Conservation (phyloP, 257 asterid species). For the Anisodus acutangulus region DNA sequence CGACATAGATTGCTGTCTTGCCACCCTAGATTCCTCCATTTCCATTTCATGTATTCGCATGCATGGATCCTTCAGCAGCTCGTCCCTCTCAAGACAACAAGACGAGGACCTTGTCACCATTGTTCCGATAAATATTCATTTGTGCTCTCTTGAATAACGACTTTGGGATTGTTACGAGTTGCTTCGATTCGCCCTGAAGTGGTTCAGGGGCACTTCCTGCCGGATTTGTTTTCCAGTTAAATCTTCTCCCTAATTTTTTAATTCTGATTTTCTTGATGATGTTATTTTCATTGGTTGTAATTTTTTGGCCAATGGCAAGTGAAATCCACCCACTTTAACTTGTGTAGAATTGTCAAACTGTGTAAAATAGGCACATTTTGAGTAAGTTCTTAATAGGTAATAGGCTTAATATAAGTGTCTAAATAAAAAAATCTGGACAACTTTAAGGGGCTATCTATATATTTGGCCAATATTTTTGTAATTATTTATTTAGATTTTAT, state of each 20-base stretch:
- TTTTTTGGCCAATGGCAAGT: neutral
- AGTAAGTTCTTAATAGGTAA: neutral
- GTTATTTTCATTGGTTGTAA: neutral
- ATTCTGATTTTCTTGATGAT: neutral
- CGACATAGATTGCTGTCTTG: neutral
- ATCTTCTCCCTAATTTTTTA: neutral
- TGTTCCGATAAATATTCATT: neutral
- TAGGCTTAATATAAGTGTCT: neutral
- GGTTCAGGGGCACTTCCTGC: neutral
- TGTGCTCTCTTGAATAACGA: neutral
- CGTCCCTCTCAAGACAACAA: neutral
- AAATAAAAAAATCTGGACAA: neutral
- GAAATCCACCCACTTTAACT: neutral
- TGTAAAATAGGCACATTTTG: neutral
- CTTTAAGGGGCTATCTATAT: neutral
- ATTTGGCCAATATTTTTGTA: neutral
- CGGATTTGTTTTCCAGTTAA: constrained; percentile 1
- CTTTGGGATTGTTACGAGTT: neutral
- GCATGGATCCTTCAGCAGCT: neutral
- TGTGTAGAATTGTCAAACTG: neutral
- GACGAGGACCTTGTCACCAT: neutral
- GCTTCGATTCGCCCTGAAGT: neutral
- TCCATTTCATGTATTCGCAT: neutral
- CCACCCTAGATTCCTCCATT: neutral
- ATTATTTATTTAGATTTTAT: constrained; percentile 14